phyloP scores from a whole-genome alignment of 352 stramenopile species.

The Globisporangium canariense region DNA sequence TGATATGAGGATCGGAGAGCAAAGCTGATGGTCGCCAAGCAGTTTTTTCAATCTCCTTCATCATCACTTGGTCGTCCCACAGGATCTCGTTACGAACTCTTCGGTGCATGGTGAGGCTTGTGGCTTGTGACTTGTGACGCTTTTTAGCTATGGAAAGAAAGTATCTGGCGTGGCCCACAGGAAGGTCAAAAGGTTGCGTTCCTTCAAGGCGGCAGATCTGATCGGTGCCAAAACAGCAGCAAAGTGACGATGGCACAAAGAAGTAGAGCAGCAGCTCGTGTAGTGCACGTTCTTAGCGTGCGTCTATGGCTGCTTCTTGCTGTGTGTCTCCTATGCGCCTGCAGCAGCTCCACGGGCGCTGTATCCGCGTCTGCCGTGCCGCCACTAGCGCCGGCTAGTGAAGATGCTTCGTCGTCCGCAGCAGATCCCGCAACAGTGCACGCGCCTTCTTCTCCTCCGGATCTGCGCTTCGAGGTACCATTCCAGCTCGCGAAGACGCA shows the following conservation, averaged over 20 bases:
- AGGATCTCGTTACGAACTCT: too few species aligned
- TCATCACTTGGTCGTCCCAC: too few species aligned
- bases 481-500: slow-evolving; percentile 8
- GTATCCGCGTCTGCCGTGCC: neutral
- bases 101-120: neutral
- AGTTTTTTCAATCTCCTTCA: too few species aligned
- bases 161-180: neutral
- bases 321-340: neutral
- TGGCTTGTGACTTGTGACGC: neutral
- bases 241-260: neutral
- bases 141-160: neutral
- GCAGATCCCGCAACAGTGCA: neutral
- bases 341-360: neutral
- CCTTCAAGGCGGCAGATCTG: neutral
- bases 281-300: neutral
- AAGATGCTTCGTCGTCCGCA: neutral
- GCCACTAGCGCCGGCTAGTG: neutral
- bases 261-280: neutral
- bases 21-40: too few species aligned
- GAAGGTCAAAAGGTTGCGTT: slow-evolving; percentile 3
- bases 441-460: neutral
- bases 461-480: slow-evolving; percentile 13
- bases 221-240: neutral
- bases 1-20: too few species aligned
- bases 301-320: neutral